Evolutionary conservation across 2,329 filamentous ascomycete genomes (phyloP).

Genomic region (Fusarium nanum): DNA sequence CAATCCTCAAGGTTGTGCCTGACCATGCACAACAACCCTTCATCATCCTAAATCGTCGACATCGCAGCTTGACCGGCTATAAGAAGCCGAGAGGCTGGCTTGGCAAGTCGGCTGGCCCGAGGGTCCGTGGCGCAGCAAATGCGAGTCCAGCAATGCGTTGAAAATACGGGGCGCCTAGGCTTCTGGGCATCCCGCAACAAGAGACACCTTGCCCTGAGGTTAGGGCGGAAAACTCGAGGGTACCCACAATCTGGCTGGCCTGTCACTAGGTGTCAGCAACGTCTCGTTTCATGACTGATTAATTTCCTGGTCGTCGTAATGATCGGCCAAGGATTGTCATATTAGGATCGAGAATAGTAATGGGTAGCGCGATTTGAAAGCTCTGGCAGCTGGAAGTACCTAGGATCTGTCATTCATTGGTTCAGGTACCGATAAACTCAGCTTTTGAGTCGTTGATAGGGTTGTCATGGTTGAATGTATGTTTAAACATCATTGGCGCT

Average conservation of each 20-base stretch:
- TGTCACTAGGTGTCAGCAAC: conserved; percentile 31
- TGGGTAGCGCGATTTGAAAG: not conserved
- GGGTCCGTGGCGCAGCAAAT: conserved; percentile 46
- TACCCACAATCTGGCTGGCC: conserved; percentile 38
- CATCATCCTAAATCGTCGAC: conserved; percentile 37
- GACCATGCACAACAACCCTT: conserved; percentile 22
- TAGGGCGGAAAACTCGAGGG: conserved; percentile 37
- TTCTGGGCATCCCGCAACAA: conserved; percentile 43
- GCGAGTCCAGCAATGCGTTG: conserved; percentile 43
- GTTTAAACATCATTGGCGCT: conserved; percentile 46
- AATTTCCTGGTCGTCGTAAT: not conserved
- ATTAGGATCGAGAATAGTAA: not conserved
- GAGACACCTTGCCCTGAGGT: conserved; percentile 40
- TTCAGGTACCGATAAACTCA: conserved; percentile 21
- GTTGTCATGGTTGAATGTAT: conserved; percentile 43
- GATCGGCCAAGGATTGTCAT: not conserved
- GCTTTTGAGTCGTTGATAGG: conserved; percentile 41
- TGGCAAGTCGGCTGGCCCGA: conserved; percentile 47
- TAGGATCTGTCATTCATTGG: not conserved
- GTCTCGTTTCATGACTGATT: conserved; percentile 24
- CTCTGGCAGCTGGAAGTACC: not conserved
- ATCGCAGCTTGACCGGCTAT: conserved; percentile 46
- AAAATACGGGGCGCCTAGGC: conserved; percentile 44
- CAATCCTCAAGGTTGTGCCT: conserved; percentile 29
- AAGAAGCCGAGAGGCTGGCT: conserved; percentile 49